Conservation (phyloP, 2,329 filamentous ascomycete species). For the Phoma sp. region DNA sequence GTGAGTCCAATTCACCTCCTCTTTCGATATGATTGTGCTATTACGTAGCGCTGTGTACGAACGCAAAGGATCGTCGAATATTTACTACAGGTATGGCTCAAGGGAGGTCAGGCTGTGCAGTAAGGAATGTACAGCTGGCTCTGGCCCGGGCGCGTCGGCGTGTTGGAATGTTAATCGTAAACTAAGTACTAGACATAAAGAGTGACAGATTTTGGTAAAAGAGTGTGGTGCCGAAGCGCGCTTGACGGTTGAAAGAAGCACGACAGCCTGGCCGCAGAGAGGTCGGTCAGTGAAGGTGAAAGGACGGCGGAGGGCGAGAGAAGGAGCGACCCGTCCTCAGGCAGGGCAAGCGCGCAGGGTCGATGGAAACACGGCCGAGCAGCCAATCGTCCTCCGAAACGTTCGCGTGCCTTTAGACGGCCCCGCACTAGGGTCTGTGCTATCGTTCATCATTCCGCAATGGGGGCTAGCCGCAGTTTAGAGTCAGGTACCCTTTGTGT, state of each 20-base stretch:
- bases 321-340: conserved; percentile 18
- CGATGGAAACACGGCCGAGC: conserved; percentile 30
- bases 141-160: conserved; percentile 23
- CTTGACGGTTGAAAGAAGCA: conserved; percentile 49
- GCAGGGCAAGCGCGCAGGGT: conserved; percentile 18
- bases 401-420: conserved; percentile 28
- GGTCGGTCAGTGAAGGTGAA: conserved; percentile 27
- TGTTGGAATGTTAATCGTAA: conserved; percentile 36
- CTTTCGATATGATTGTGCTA: conserved; percentile 20
- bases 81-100: conserved; percentile 33
- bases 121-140: conserved; percentile 41
- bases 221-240: conserved; percentile 47
- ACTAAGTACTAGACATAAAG: conserved; percentile 44
- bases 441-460: conserved; percentile 31
- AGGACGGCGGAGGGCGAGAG: conserved; percentile 25
- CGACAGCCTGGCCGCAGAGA: conserved; percentile 49
- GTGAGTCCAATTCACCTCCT: conserved; percentile 20
- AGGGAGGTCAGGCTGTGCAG: conserved; percentile 32
- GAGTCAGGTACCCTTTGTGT: conserved; percentile 35
- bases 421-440: conserved; percentile 24
- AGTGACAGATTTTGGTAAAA: conserved; percentile 40
- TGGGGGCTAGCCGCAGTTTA: conserved; percentile 26
- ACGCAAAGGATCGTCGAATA: conserved; percentile 24
- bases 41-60: conserved; percentile 35
- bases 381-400: conserved; percentile 29